A percentile compares a stretch with the other conserved stretches of the same genome.
Evolutionary conservation across 441 rosid species (phyloP).

Genomic region (Kokia cookei): DNA sequence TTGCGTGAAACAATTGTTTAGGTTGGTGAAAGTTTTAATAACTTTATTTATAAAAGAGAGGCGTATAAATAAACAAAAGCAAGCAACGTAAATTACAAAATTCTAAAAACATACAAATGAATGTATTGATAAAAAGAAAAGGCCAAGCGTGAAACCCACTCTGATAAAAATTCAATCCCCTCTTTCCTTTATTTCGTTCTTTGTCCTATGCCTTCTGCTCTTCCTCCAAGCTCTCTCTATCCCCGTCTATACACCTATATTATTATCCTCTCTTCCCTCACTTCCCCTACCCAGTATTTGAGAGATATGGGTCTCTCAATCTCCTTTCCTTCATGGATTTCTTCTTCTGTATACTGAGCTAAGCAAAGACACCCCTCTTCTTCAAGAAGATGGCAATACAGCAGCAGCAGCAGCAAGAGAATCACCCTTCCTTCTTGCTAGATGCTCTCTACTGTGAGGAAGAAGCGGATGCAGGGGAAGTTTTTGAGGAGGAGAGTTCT

Average conservation of each 20-base stretch:
- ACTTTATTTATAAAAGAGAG: no score
- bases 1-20: no score
- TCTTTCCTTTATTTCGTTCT: neutral
- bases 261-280: neutral
- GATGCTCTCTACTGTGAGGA: conserved; percentile 85
- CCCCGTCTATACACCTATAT: neutral
- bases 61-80: no score
- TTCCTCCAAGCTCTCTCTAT: neutral
- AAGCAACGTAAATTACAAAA: neutral
- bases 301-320: conserved; percentile 5
- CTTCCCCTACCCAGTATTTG: neutral
- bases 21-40: no score
- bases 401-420: conserved; percentile 22
- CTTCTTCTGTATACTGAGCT: conserved; percentile 23
- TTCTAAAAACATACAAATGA: neutral
- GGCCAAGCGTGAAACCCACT: conserved; percentile 35
- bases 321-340: conserved; percentile 15
- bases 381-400: conserved; percentile 46
- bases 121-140: conserved; percentile 12
- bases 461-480: conserved; percentile 23
- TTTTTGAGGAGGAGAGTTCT: neutral
- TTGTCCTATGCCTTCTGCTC: neutral
- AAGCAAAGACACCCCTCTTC: conserved; percentile 20
- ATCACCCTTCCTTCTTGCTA: conserved; percentile 36
- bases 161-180: conserved; percentile 15